These are phyloP conservation scores for Elsinoe australis DNA, from an alignment of 2,329 filamentous ascomycete genomes.

Conservation along the genomic window DNA sequence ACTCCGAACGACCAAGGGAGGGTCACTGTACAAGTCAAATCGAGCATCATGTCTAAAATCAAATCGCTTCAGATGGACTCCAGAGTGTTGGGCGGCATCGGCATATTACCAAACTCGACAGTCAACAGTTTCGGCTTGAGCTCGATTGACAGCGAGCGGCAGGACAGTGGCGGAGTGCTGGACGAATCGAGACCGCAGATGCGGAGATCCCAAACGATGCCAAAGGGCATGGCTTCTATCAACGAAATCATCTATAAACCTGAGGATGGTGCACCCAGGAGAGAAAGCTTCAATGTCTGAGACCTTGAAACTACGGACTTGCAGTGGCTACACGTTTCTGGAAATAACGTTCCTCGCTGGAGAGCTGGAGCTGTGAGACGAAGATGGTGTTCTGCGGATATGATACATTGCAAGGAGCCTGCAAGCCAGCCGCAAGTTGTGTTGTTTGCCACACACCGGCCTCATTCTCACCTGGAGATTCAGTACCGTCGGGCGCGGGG, in stretches of 20 bases:
- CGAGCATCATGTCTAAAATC: background rate
- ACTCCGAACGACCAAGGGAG: background rate
- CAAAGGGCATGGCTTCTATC: background rate
- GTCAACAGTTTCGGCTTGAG: background rate
- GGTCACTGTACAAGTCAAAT: background rate
- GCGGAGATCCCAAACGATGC: background rate
- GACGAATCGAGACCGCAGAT: background rate
- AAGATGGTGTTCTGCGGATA: no score
- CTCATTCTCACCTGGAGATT: no score
- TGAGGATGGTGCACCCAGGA: background rate
- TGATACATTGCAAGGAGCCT: no score
- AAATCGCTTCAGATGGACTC: slow-evolving; percentile 10
- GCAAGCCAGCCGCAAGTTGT: no score
- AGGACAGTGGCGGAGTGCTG: background rate
- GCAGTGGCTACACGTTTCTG: no score
- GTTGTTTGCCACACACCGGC: no score
- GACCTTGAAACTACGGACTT: background rate
- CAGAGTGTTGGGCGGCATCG: slow-evolving; percentile 7
- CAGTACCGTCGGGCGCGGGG: no score
- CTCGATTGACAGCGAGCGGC: background rate
- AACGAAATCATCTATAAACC: background rate
- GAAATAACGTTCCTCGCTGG: no score
- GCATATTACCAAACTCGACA: background rate
- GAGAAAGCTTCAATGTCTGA: background rate
- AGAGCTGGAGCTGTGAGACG: no score